phyloP scores from a whole-genome alignment of 305 asterid species.

The Solanum hybrid region DNA sequence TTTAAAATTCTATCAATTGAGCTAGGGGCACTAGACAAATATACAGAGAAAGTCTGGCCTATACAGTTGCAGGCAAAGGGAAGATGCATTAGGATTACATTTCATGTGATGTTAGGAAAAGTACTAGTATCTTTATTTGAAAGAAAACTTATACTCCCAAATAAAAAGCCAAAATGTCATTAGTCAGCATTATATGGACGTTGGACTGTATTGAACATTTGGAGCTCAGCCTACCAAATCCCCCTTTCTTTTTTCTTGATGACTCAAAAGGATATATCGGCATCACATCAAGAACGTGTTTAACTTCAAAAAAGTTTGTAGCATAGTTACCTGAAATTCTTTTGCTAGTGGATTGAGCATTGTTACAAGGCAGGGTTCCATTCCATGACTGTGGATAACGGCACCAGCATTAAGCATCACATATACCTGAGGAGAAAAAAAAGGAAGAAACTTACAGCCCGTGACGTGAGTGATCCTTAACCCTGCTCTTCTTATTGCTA shows the following conservation, averaged over 20 bases:
- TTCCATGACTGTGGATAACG: constrained; percentile 88
- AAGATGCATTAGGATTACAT: neutral
- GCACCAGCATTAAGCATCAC: constrained; percentile 89
- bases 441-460: neutral
- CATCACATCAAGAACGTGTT: neutral
- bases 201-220: neutral
- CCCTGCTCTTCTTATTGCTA: neutral
- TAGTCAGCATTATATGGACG: neutral
- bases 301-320: neutral
- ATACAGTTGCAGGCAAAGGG: neutral
- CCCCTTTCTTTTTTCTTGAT: neutral
- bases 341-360: constrained; percentile 68
- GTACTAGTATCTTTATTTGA: neutral
- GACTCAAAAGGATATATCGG: neutral
- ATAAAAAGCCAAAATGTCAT: neutral
- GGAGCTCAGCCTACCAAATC: neutral
- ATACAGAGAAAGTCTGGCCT: neutral
- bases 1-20: neutral
- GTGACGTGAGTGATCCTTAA: neutral
- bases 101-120: neutral
- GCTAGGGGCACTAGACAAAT: neutral
- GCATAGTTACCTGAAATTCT: constrained; percentile 61
- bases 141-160: neutral
- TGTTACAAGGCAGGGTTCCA: constrained; percentile 82
- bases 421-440: constrained; percentile 45